phyloP scores from a whole-genome alignment of 164 flowering plant species.

The Paratinospora sagittata region DNA sequence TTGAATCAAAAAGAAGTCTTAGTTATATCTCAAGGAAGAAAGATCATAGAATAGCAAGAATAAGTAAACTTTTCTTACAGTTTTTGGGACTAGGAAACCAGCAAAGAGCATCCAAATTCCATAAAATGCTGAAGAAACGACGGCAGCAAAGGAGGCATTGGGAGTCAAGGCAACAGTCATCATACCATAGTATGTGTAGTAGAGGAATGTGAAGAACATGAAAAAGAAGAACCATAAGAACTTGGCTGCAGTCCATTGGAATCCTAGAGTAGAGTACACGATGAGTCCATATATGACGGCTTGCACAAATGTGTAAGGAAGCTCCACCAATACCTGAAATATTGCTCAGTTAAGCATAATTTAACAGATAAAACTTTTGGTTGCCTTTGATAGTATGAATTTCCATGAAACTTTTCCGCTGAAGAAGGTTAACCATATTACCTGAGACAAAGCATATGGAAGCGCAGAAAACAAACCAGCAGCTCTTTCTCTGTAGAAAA shows the following conservation, averaged over 20 bases:
- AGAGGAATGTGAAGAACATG: conserved; percentile 32
- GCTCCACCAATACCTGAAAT: conserved; percentile 26
- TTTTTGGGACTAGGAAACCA: conserved; percentile 27
- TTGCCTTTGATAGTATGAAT: not conserved
- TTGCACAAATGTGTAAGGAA: conserved; percentile 26
- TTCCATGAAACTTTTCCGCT: not conserved
- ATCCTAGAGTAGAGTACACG: conserved; percentile 23
- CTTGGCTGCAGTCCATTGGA: conserved; percentile 20
- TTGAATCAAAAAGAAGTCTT: not conserved
- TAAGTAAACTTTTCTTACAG: conserved; percentile 13
- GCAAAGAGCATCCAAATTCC: conserved; percentile 31
- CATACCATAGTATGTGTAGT: conserved; percentile 35
- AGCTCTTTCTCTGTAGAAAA: conserved; percentile 26
- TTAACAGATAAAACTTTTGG: not conserved
- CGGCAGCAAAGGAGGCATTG: conserved; percentile 22
- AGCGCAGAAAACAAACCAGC: conserved; percentile 23
- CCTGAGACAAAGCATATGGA: conserved; percentile 23
- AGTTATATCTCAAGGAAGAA: not conserved
- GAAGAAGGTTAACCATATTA: not conserved
- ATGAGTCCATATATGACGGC: conserved; percentile 21
- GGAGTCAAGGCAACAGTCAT: conserved; percentile 30
- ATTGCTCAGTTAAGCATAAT: not conserved
- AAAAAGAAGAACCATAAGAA: conserved; percentile 31
- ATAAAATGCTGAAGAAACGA: conserved; percentile 24
- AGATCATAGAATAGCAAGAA: no score